Evolutionary conservation across 805 yeast genomes (phyloP).

Genomic region (Lipomyces sp.): DNA sequence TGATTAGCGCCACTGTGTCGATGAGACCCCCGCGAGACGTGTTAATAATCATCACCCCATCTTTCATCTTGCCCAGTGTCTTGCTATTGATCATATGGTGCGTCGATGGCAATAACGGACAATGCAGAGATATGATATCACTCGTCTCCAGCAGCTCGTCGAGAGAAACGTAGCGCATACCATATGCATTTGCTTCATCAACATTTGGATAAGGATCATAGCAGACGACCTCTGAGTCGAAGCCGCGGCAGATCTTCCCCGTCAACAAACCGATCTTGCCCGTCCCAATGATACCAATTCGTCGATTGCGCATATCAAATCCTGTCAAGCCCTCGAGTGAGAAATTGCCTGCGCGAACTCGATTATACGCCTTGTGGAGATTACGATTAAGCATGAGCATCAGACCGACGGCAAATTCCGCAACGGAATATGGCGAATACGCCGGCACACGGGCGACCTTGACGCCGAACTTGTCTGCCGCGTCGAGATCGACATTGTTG

Average conservation of each 20-base stretch:
- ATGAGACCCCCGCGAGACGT: constrained; percentile 59
- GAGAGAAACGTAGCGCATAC: constrained; percentile 46
- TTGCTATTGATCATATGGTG: constrained; percentile 51
- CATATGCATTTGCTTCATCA: constrained; percentile 45
- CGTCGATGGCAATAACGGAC: constrained; percentile 55
- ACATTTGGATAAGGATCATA: constrained; percentile 49
- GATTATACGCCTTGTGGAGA: constrained; percentile 40
- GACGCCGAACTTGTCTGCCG: constrained; percentile 37
- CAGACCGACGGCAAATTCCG: constrained; percentile 42
- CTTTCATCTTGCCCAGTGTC: constrained; percentile 51
- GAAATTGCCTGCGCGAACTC: constrained; percentile 42
- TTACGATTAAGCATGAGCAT: constrained; percentile 42
- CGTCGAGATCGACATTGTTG: constrained; percentile 40
- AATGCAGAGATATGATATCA: constrained; percentile 53
- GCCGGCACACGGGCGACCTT: constrained; percentile 42
- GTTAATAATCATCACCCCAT: constrained; percentile 53
- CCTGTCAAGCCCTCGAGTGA: constrained; percentile 41
- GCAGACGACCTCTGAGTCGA: constrained; percentile 54
- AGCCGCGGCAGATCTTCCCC: constrained; percentile 50
- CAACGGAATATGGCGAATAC: constrained; percentile 42
- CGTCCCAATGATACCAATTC: constrained; percentile 54
- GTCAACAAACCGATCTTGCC: constrained; percentile 55
- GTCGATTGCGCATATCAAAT: constrained; percentile 46
- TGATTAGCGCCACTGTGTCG: constrained; percentile 51
- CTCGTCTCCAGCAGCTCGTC: constrained; percentile 49